Base-by-base conservation (phyloP, 2,329 filamentous ascomycete genomes). In the Penicillium sp. region DNA sequence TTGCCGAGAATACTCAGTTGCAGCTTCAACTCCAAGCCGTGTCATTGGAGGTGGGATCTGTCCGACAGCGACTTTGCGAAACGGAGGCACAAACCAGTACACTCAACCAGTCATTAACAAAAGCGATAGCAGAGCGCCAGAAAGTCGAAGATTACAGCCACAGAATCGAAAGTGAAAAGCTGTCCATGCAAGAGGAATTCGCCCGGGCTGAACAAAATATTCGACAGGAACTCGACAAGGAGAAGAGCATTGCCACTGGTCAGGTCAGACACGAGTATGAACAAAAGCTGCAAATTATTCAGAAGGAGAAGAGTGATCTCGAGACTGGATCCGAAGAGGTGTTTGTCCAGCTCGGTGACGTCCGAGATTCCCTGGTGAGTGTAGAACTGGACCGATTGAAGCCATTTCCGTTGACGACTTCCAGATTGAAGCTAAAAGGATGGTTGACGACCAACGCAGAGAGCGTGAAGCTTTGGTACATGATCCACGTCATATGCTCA, bases 251-350 rank as follows among this genome's bases (percentile, higher is more conserved):
- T n/a, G 50, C 58, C 47, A 63, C 55, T 23, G 59, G 66, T 54
- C 69, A 68, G 41, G 63, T 55, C 29, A 63, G 50, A 37, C 61
- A 57, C 10, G 58, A 47, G 28, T 67, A 63, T n/a, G 65, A 70
- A 31, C 62, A 64, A 46, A 56, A 64, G 35, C 33, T 65, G 7
- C 58, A 66, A 46, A 53, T 47, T 15, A 40, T 67, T 3, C 47
- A 58, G 33, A 56, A 55, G 8, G 64, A 66, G 41, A 72, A 66
- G 35, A 7, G 41, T 9, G 47, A 52, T 1, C 27, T 64, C 9
- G 57, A 66, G 44, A 58, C 49, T n/a, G 42, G 52, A 9, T 20
- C 52, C 1, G 44, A 53, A 7, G 49, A 46, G 4, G 18, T 63
- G 4, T 50, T 56, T 9, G 46, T 52, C 37, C 57, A 67, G 32